These are phyloP conservation scores for Chlorophyllum brunneum DNA, from an alignment of 768 basidiomycete genomes.

Conservation along the genomic window DNA sequence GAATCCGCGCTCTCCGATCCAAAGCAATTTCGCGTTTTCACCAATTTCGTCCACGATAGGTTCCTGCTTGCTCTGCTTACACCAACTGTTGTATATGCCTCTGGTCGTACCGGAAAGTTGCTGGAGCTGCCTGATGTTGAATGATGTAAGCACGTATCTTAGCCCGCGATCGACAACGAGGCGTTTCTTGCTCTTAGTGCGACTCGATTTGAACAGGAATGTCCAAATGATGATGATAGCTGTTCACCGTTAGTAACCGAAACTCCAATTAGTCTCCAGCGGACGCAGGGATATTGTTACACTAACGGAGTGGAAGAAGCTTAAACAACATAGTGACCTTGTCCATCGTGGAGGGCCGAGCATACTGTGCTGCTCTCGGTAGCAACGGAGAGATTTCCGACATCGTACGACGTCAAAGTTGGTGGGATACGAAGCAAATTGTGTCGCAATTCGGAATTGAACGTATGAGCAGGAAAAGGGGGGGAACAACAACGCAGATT, in stretches of 20 bases:
- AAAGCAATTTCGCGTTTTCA: conserved; percentile 16
- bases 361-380: conserved; percentile 1
- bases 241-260: not conserved
- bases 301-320: conserved; percentile 11
- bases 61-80: not conserved
- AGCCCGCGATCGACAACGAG: conserved; percentile 1
- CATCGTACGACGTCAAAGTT: not conserved
- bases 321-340: conserved; percentile 4
- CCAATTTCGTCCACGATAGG: conserved; percentile 9
- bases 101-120: not conserved
- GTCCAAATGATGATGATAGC: conserved; percentile 6
- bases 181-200: conserved; percentile 5
- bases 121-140: conserved; percentile 4
- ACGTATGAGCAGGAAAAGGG: not conserved
- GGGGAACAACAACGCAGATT: not conserved
- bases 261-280: not conserved
- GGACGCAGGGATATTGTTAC: not conserved
- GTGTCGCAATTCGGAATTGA: not conserved
- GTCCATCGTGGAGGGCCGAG: conserved; percentile 9
- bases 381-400: conserved; percentile 7
- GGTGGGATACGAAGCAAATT: not conserved
- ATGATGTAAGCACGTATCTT: not conserved
- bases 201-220: conserved; percentile 5
- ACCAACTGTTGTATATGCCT: not conserved
- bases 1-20: conserved; percentile 15